A percentile compares a stretch with the other conserved stretches of the same genome.
Conservation (phyloP, 257 asterid genomes). For the Jacaranda copaia region DNA sequence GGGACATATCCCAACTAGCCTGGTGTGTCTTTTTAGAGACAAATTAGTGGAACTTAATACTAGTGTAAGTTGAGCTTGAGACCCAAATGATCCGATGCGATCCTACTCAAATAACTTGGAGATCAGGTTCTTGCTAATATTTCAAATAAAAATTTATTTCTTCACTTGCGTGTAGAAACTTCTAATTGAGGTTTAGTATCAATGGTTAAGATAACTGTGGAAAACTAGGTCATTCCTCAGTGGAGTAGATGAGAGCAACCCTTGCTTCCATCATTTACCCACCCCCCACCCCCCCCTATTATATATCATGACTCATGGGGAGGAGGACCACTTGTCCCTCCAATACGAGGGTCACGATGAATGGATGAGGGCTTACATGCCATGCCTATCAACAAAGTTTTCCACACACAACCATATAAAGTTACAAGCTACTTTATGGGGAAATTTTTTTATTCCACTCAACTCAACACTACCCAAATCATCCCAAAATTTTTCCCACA, state of each 20-base stretch:
- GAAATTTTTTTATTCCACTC: not conserved
- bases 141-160: not conserved
- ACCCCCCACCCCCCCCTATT: not conserved
- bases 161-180: not conserved
- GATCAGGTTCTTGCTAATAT: no score
- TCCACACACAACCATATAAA: not conserved
- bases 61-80: no score
- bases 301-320: no score
- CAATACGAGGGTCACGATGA: not conserved
- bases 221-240: not conserved
- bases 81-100: no score
- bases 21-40: no score
- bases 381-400: not conserved
- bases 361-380: not conserved
- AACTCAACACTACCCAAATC: no score
- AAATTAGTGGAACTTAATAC: no score
- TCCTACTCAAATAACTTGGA: no score
- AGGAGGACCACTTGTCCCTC: conserved; percentile 10
- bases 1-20: no score
- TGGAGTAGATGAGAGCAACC: conserved; percentile 20
- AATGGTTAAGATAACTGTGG: not conserved
- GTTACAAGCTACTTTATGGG: not conserved
- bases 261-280: conserved; percentile 7
- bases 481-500: no score
- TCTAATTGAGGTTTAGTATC: not conserved